Conservation (phyloP, 352 stramenopile species). For the Albugo candida region DNA sequence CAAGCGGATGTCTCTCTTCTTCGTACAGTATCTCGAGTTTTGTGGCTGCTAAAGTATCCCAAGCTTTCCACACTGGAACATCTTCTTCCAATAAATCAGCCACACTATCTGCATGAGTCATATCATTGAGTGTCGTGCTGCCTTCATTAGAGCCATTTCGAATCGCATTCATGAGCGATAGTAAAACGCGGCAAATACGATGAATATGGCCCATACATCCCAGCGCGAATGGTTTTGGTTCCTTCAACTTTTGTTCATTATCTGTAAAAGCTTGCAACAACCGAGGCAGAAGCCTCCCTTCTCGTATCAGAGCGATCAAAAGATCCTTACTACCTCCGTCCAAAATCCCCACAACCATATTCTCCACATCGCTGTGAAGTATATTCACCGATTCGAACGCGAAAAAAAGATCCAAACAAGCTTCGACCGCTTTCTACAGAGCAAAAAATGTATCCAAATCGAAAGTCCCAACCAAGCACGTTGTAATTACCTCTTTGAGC, state of each 20-base stretch:
- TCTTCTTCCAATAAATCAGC: constrained; percentile 65
- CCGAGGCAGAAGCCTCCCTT: constrained; percentile 37
- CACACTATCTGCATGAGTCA: constrained; percentile 64
- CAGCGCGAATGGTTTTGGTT: constrained; percentile 54
- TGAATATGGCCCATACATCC: constrained; percentile 66
- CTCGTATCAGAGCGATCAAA: constrained; percentile 51
- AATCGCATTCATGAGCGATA: constrained; percentile 60
- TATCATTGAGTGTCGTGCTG: constrained; percentile 62
- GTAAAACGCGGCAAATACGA: constrained; percentile 73
- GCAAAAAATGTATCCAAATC: not conserved
- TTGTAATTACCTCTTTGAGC: constrained; percentile 30
- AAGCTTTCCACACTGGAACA: constrained; percentile 52
- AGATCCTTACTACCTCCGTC: constrained; percentile 57
- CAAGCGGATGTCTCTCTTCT: constrained; percentile 55
- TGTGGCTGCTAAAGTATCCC: constrained; percentile 51
- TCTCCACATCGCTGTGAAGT: constrained; percentile 69
- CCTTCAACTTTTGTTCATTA: constrained; percentile 45
- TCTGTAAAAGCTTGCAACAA: constrained; percentile 61
- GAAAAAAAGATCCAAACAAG: constrained; percentile 72
- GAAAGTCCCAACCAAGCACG: not conserved
- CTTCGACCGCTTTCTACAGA: constrained; percentile 38
- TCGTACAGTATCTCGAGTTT: constrained; percentile 61
- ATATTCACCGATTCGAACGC: constrained; percentile 78
- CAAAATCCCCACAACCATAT: constrained; percentile 69
- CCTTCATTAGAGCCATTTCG: no score